phyloP scores from a whole-genome alignment of 352 stramenopile species.

The Phytophthora quininea region DNA sequence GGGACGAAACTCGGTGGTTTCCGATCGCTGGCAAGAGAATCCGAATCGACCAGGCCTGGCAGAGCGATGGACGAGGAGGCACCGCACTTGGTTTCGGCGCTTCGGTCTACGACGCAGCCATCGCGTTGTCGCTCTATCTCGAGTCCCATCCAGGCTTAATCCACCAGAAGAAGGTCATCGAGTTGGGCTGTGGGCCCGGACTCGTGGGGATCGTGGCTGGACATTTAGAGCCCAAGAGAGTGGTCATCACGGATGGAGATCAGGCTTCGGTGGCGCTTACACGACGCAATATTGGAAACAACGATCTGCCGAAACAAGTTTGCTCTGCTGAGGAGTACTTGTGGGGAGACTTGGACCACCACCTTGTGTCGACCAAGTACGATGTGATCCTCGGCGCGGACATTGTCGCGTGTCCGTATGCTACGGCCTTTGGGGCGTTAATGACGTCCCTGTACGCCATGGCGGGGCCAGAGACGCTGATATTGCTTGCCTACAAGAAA shows the following conservation, averaged over 20 bases:
- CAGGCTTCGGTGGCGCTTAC: constrained; percentile 68
- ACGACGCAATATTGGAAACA: constrained; percentile 54
- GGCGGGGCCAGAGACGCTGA: constrained; percentile 41
- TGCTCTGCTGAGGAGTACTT: constrained; percentile 57
- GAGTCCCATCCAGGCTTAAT: constrained; percentile 59
- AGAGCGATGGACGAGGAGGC: constrained; percentile 73
- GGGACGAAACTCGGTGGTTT: constrained; percentile 67
- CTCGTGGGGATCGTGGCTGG: constrained; percentile 75
- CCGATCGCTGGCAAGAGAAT: constrained; percentile 64
- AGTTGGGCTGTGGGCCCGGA: constrained; percentile 76
- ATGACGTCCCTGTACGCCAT: constrained; percentile 59
- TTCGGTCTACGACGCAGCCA: constrained; percentile 81
- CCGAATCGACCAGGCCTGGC: constrained; percentile 79
- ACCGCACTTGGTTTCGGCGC: constrained; percentile 79
- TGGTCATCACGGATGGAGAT: constrained; percentile 81
- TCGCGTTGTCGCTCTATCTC: constrained; percentile 83
- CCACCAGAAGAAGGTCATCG: constrained; percentile 60
- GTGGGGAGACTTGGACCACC: constrained; percentile 57
- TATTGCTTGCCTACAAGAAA: constrained; percentile 82
- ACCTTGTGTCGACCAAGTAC: constrained; percentile 39
- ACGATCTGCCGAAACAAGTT: constrained; percentile 16
- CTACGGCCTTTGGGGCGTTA: constrained; percentile 63
- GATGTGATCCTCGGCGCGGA: constrained; percentile 83
- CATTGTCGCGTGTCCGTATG: constrained; percentile 87
- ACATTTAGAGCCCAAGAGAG: constrained; percentile 44